Conservation (phyloP, 179 eudicot genomes). For the Silene vulgaris region DNA sequence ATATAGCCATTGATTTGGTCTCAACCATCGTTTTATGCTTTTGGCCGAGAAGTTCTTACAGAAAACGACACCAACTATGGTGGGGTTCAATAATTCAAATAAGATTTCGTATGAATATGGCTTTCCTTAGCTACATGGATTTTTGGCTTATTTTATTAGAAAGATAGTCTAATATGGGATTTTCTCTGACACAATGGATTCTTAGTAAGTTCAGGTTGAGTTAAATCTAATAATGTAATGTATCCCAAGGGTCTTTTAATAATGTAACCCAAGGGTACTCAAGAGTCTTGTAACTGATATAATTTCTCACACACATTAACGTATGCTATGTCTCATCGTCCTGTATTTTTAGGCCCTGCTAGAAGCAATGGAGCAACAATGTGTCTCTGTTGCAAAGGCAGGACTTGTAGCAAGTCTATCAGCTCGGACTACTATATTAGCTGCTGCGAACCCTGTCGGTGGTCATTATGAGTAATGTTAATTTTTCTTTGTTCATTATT, state of each 20-base stretch:
- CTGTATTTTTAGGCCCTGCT: constrained; percentile 56
- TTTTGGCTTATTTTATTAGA: not conserved
- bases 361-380: constrained; percentile 99
- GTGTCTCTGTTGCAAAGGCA: constrained; percentile 98
- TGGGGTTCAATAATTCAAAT: not conserved
- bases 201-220: not conserved
- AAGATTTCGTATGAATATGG: not conserved
- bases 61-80: not conserved
- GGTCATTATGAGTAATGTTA: constrained; percentile 75
- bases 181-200: not conserved
- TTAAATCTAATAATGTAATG: not conserved
- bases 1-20: too few species aligned
- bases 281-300: too few species aligned
- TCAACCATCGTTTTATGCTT: too few species aligned
- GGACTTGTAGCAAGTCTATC: constrained; percentile 97
- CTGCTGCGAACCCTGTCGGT: constrained; percentile 97
- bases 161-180: not conserved
- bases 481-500: not conserved
- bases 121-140: not conserved
- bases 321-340: not conserved
- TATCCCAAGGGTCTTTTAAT: too few species aligned
- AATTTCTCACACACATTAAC: not conserved
- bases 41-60: too few species aligned
- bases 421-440: constrained; percentile 95
- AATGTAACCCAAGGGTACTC: too few species aligned